Evolutionary conservation across 176 grass and related monocot species (phyloP), one percentile per base, ranked within the genome.

Genomic region (Triticum monococcum): DNA sequence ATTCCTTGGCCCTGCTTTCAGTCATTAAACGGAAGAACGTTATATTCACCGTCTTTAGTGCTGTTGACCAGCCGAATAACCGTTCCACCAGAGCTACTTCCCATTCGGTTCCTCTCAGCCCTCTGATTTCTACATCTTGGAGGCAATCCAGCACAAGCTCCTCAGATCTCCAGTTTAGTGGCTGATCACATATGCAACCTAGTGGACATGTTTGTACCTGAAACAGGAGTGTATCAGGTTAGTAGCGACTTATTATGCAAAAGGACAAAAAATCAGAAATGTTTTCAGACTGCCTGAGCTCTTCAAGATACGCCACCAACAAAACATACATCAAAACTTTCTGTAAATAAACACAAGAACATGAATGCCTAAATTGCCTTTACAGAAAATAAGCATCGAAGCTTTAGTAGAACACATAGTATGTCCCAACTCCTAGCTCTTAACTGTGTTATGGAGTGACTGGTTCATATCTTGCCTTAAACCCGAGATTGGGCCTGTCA

Each of bases 181-280:
- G 72, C 23, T 75, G 40, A 75, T 75, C 72, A 75, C 72, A 48
- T 75, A 48, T 75, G 41, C 72, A 75, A 75, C 72, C 72, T 75
- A 14, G 23, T 75, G 72, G 72, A 25, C 72, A 75, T 48, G 72
- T 28, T 48, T 9, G 72, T 48, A 43, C 41, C 72, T 75, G 41
- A 75, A 7, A 75, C 0, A 41, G 23, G 72, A 25, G 40, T 14
- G 26, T 75, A 75, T 14, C 40, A 75, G 12, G 40, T 74, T 26
- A 75, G 72, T 48, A 71, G 25, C 46, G 3, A 48, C 26, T 74
- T 17, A 74, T 75, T 75, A 48, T n/a, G 26, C 22, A 24, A 26
- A 74, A 48, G 1, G 3, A 28, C 23, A 75, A 28, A 14, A 13
- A 26, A 28, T 7, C 71, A 74, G 13, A 43, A 72, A 74, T 46